These are phyloP conservation scores for Botryotinia narcissicola DNA, from an alignment of 2,329 filamentous ascomycete genomes.

Conservation along the genomic window DNA sequence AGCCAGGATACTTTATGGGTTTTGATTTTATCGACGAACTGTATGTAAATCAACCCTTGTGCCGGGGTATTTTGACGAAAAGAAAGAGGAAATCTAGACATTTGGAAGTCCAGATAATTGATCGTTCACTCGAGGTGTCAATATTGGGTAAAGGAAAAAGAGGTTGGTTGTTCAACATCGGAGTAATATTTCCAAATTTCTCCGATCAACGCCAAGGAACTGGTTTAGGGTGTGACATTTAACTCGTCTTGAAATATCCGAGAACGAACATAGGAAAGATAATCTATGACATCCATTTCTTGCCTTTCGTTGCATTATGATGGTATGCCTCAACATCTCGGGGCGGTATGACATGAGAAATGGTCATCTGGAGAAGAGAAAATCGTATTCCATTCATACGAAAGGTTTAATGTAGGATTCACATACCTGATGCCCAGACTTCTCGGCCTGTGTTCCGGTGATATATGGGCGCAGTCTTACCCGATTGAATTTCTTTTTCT, in stretches of 20 bases:
- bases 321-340: neutral
- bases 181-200: neutral
- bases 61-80: neutral
- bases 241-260: neutral
- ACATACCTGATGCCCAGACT: slow-evolving; percentile 6
- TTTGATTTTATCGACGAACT: neutral
- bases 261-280: neutral
- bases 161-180: neutral
- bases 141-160: neutral
- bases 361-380: neutral
- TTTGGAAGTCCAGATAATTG: neutral
- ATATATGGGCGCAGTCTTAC: neutral
- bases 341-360: neutral
- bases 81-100: neutral
- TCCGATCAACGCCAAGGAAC: neutral
- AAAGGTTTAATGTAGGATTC: neutral
- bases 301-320: neutral
- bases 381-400: neutral
- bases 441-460: slow-evolving; percentile 10
- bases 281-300: neutral
- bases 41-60: neutral
- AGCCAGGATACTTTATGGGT: neutral
- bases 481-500: neutral
- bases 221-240: neutral
- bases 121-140: neutral